Base-by-base conservation (phyloP, 2,329 filamentous ascomycete species). In the Cladosporium sp. region DNA sequence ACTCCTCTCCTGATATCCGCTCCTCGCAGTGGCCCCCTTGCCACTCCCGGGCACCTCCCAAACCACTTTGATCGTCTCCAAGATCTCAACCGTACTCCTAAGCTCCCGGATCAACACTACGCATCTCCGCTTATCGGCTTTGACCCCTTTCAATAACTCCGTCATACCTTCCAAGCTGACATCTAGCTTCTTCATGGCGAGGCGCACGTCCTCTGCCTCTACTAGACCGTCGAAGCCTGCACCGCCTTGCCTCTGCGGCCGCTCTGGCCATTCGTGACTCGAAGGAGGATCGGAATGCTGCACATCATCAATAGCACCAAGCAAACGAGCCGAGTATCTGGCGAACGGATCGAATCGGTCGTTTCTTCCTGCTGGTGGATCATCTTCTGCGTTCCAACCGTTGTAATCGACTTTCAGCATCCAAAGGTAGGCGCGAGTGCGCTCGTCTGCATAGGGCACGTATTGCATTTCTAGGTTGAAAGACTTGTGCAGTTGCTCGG, bases 131-230 rank as follows among this genome's bases (percentile, higher is more conserved):
- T 59, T 54, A 13, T 60, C 60, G 25, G 36, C 44, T 22, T 59
- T 61, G 1, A 63, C 53, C 10, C 57, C 54, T 1, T 56, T 51
- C 19, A 64, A 39, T 17, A 64, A 28, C 42, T 61, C 60, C 25
- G 60, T 58, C 36, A 64, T 61, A 13, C 60, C 62, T 25, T 60
- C 61, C 2, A 64, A 51, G 6, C 60, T 54, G 17, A 61, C 52
- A 1, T 50, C 13, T 2, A 64, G 44, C 58, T 62, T 64, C 36
- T 57, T 59, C 50, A 59, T 52, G 22, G 59, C 56, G 2, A 51
- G 37, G 17, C 54, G 24, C 12, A 61, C 47, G 24, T 62, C 56
- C 24, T 64, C 61, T 15, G 37, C 17, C 6, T 19, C 20, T 19
- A 50, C 34, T 6, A 12, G 8, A 35, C 1, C 17, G 3, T 48